Evolutionary conservation across 176 grass and related monocot genomes (phyloP), one percentile per base, ranked within the genome.

Genomic region (Triticum monococcum): DNA sequence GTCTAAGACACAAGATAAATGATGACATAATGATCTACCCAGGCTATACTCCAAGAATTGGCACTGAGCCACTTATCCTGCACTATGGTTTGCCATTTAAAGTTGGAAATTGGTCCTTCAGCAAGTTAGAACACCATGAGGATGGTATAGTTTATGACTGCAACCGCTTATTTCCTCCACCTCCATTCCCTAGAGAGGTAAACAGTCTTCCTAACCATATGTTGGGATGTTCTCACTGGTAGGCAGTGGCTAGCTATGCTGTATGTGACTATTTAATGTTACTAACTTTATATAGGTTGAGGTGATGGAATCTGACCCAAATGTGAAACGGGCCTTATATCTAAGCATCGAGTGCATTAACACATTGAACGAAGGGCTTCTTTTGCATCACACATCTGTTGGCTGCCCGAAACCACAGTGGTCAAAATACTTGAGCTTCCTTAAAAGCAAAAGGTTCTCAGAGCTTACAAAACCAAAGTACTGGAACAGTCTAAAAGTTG

Each of bases 11-110:
- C 87, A 94, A 94, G 87, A 99, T 99, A 92, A 94, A 94, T 86
- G 94, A 94, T 84, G 97, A 96, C 62, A 89, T 99, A 87, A 99
- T 99, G 97, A 94, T 99, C 41, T 99, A 99, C 68, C 97, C 97
- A 69, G 94, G 97, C 84, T 94, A 99, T 88, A 91, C 87, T 86
- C 97, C 97, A 86, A 96, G 92, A 91, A 68, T 78, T 77, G 89
- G 88, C 63, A 61, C 80, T 73, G 92, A 99, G 61, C 94, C 97
- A 52, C 88, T 99, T 91, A 79, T 99, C 71, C 82, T 99, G 90
- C 97, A 94, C 74, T 99, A 99, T 90, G 97, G 94, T 78, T 87
- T 96, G 64, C 85, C 88, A 85, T 99, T 99, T 92, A 88, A 90
- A 85, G 94, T 96, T 88, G 97, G 97, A 12, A 99, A 96, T 20